These are phyloP conservation scores for Solanum chilense DNA, from an alignment of 257 asterid genomes.

Conservation along the genomic window DNA sequence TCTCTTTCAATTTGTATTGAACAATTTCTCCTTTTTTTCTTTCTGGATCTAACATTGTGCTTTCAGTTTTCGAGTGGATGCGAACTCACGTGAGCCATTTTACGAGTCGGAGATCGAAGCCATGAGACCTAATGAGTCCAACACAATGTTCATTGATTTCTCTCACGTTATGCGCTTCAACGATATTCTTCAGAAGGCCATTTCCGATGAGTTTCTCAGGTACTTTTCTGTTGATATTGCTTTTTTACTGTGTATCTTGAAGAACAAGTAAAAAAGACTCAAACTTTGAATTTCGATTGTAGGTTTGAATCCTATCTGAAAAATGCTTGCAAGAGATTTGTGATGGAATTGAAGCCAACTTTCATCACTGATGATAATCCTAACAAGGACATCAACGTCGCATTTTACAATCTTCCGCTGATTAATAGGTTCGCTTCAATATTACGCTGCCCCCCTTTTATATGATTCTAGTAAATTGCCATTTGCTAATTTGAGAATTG, in stretches of 20 bases:
- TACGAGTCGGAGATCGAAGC: slow-evolving; percentile 80
- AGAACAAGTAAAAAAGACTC: background rate
- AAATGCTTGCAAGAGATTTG: slow-evolving; percentile 85
- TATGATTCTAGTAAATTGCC: background rate
- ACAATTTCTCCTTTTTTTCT: background rate
- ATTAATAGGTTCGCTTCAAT: slow-evolving; percentile 32
- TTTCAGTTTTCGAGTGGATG: slow-evolving; percentile 34
- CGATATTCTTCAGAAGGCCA: slow-evolving; percentile 69
- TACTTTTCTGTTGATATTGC: background rate
- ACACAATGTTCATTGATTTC: slow-evolving; percentile 90
- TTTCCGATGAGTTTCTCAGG: slow-evolving; percentile 80
- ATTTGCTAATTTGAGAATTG: background rate
- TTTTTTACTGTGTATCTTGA: background rate
- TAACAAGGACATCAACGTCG: slow-evolving; percentile 78
- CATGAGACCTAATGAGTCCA: slow-evolving; percentile 72
- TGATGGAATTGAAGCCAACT: slow-evolving; percentile 69
- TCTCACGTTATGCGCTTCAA: slow-evolving; percentile 84
- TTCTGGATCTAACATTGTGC: background rate
- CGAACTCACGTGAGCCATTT: slow-evolving; percentile 47
- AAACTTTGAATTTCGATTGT: background rate
- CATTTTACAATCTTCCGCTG: slow-evolving; percentile 79
- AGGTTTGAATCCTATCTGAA: slow-evolving; percentile 66
- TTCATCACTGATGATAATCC: slow-evolving; percentile 69
- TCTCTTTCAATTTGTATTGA: background rate
- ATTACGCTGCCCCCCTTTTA: background rate